Percentiles rank a stretch among this genome's conserved stretches.
These are phyloP conservation scores for Phytopythium litorale DNA, from an alignment of 352 stramenopile genomes.

Conservation along the genomic window DNA sequence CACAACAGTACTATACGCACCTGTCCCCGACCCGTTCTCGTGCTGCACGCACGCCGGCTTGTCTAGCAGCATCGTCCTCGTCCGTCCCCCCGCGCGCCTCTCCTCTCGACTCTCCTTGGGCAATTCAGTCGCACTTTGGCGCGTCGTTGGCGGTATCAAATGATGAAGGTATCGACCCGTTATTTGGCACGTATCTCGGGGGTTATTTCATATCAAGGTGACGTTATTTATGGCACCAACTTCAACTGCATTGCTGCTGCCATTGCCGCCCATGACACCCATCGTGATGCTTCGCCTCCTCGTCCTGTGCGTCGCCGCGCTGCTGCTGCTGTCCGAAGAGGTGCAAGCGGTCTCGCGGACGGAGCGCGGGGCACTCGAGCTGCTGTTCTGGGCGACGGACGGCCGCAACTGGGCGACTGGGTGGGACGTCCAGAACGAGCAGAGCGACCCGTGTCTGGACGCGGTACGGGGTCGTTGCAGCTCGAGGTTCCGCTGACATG, in stretches of 20 bases:
- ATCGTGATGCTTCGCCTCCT: background rate
- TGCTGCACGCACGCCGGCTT: slow-evolving; percentile 78
- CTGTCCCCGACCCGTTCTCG: slow-evolving; percentile 61
- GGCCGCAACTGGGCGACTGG: slow-evolving; percentile 39
- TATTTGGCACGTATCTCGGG: too few species aligned
- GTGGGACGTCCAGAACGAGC: slow-evolving; percentile 66
- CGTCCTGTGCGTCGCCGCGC: background rate
- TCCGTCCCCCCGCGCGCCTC: too few species aligned
- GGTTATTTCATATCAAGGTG: too few species aligned
- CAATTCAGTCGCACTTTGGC: too few species aligned
- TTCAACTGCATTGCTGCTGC: background rate
- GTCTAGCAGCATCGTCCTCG: slow-evolving; percentile 65
- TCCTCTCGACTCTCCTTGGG: too few species aligned
- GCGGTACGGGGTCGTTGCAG: slow-evolving; percentile 9
- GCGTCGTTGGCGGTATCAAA: too few species aligned
- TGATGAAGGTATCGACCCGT: too few species aligned
- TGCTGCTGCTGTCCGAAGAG: background rate
- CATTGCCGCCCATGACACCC: background rate
- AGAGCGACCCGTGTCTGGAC: slow-evolving; percentile 58
- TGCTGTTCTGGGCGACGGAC: slow-evolving; percentile 61
- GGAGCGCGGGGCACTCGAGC: slow-evolving; percentile 58
- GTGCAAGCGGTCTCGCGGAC: slow-evolving; percentile 17
- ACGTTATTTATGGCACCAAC: too few species aligned
- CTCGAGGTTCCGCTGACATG: too few species aligned
- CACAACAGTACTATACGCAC: slow-evolving; percentile 22